A percentile compares a stretch with the other conserved stretches of the same genome.
phyloP scores from a whole-genome alignment of 108 stramenopile species.

The Nitzschia sp. region DNA sequence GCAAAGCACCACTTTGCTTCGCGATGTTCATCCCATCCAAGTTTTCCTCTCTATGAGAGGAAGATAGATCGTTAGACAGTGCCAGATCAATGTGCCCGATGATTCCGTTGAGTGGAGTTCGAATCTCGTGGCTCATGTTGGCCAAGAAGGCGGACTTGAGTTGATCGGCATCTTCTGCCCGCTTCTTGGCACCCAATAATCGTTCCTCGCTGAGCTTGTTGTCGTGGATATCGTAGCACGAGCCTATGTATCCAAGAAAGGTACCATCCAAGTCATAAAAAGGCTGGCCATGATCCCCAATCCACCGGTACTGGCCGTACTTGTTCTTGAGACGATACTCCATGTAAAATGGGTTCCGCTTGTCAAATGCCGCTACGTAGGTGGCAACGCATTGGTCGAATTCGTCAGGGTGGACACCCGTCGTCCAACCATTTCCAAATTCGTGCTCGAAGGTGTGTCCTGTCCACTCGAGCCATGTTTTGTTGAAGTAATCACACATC shows the following conservation, averaged over 20 bases:
- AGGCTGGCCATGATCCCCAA: conserved; percentile 7
- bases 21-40: conserved; percentile 1
- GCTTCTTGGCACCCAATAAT: conserved; percentile 13
- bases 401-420: conserved; percentile 2
- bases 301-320: neutral
- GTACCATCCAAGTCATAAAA: conserved; percentile 7
- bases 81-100: conserved; percentile 27
- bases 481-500: conserved; percentile 5
- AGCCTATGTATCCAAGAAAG: conserved; percentile 2
- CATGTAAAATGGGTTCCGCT: conserved; percentile 1
- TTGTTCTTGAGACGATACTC: conserved; percentile 2
- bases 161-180: conserved; percentile 26
- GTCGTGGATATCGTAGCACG: conserved; percentile 11
- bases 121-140: conserved; percentile 31
- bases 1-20: neutral
- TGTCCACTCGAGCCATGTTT: conserved; percentile 6
- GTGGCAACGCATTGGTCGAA: neutral
- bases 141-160: conserved; percentile 42
- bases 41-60: neutral
- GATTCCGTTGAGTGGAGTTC: conserved; percentile 34
- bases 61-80: neutral
- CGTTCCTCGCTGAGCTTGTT: neutral
- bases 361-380: conserved; percentile 9
- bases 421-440: conserved; percentile 5
- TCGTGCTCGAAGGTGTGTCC: neutral